These are phyloP conservation scores for Alternaria triticimaculans DNA, from an alignment of 2,329 filamentous ascomycete species.

Conservation along the genomic window DNA sequence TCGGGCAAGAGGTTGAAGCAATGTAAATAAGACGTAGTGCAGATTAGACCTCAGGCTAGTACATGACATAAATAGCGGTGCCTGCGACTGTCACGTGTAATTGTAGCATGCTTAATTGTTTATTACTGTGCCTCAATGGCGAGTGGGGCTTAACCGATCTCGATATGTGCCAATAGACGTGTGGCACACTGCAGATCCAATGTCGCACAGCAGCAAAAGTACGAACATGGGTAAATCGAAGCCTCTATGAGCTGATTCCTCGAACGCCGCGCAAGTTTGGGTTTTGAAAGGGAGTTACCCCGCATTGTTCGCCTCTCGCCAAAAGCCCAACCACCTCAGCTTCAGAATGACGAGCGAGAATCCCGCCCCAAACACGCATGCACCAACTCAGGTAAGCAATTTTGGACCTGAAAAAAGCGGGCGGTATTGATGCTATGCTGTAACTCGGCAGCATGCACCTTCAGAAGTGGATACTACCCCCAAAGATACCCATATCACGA, in stretches of 20 bases:
- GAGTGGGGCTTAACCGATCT: neutral
- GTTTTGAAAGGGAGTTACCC: neutral
- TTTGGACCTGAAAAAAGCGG: neutral
- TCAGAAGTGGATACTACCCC: neutral
- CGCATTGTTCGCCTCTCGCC: neutral
- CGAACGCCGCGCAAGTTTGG: neutral
- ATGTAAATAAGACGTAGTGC: neutral
- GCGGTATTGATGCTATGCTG: neutral
- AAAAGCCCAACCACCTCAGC: neutral
- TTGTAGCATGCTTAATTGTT: neutral
- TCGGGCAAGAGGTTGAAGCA: neutral
- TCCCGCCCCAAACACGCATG: neutral
- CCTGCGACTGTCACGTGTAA: neutral
- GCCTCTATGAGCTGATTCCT: neutral
- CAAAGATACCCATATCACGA: conserved; percentile 7
- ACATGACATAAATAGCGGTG: neutral
- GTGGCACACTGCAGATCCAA: neutral
- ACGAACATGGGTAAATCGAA: neutral
- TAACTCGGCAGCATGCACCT: neutral
- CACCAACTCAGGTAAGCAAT: neutral
- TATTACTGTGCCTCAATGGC: neutral
- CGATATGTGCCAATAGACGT: neutral
- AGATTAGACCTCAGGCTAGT: neutral
- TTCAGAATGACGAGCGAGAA: neutral
- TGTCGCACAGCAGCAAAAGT: neutral